Base-by-base conservation (phyloP, 495 filamentous ascomycete species). In the Rostrohypoxylon terebratum region DNA sequence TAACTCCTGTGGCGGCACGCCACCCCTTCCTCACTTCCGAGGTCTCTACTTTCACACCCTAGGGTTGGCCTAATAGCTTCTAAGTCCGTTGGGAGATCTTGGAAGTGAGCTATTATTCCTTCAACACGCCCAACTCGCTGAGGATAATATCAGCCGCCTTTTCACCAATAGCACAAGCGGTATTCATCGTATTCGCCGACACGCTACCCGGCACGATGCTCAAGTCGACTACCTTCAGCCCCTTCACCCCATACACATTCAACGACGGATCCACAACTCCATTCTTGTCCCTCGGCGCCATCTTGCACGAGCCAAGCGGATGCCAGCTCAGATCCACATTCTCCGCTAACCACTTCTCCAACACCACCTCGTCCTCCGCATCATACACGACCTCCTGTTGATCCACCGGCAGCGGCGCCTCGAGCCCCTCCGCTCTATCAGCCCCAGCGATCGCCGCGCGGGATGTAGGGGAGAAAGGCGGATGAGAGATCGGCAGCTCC, bases 401-500 rank as follows among this genome's bases (percentile, higher is more conserved):
- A 1, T 51, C 48, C 18, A 21, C 10, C 18, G 23, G 48, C 7
- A 47, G 42, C 42, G 42, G 42, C 42, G 14, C 42, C 42, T 47
- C 42, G 13, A 47, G 42, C 42, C 42, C 42, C 13, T 47, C 10
- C 20, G 48, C n/a, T 25, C 20, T 28, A 28, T 51, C 48, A 20
- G 20, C 23, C 48, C 23, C 48, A 23, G 10, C 10, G 25, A 23
- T 9, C 23, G 48, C 48, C 48, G 21, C 48, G 5, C 48, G 18
- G 20, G 48, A 51, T 4, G 20, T 14, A 10, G 48, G 20, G 14
- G 48, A 18, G 45, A 50, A 50, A 21, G 45, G 45, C 20, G 45
- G 45, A 25, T 50, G 45, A 21, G 18, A 8, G 45, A 18, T 7
- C 7, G 16, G 45, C 14, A 48, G 18, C 16, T 87, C 34, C 87